A percentile compares a stretch with the other conserved stretches of the same genome.
These are phyloP conservation scores for Pseudogymnoascus sp. DNA, from an alignment of 2,329 filamentous ascomycete species.

Conservation along the genomic window DNA sequence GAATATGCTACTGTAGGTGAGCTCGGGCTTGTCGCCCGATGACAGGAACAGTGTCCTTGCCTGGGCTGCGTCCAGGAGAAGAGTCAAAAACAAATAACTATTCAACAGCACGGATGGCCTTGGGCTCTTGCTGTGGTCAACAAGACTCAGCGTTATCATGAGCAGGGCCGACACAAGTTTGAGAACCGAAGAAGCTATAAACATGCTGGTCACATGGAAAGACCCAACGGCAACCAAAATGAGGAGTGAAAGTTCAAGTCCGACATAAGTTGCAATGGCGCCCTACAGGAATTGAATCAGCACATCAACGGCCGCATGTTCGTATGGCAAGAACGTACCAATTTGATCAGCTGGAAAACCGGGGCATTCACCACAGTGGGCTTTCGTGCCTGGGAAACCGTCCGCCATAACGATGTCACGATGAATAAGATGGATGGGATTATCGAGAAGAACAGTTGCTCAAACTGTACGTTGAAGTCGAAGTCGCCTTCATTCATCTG, in stretches of 20 bases:
- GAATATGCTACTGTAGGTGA: slow-evolving; percentile 13
- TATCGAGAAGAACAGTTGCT: slow-evolving; percentile 28
- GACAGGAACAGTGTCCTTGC: slow-evolving; percentile 35
- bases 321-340: slow-evolving; percentile 17
- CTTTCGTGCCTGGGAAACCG: slow-evolving; percentile 23
- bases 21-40: slow-evolving; percentile 7
- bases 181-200: slow-evolving; percentile 25
- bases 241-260: slow-evolving; percentile 23
- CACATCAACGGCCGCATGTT: background rate
- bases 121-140: slow-evolving; percentile 29
- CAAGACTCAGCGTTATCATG: slow-evolving; percentile 14
- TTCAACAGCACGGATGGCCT: slow-evolving; percentile 37
- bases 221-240: slow-evolving; percentile 16
- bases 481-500: slow-evolving; percentile 24
- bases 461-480: slow-evolving; percentile 28
- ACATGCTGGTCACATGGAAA: slow-evolving; percentile 20
- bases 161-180: slow-evolving; percentile 21
- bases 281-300: slow-evolving; percentile 13
- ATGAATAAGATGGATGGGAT: slow-evolving; percentile 26
- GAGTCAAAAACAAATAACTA: slow-evolving; percentile 33
- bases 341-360: slow-evolving; percentile 23
- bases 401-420: slow-evolving; percentile 24
- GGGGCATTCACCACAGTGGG: slow-evolving; percentile 26
- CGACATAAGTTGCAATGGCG: slow-evolving; percentile 18
- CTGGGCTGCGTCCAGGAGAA: slow-evolving; percentile 37